Base-by-base conservation (phyloP, 1,139 yeast genomes). In the Suhomyces terraborum region DNA sequence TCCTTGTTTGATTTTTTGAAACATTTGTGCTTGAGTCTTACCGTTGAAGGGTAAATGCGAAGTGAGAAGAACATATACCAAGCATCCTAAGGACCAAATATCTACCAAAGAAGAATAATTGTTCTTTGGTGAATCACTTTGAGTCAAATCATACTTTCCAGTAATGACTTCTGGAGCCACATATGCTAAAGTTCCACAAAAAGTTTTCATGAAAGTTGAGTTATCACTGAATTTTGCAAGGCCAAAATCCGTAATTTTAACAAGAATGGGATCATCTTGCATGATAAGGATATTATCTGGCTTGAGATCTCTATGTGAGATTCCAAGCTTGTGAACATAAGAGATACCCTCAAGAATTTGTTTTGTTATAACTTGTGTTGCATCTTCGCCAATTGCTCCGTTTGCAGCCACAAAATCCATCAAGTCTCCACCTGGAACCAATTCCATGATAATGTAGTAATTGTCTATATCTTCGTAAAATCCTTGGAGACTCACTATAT, bases 11-110 rank as follows among this genome's bases (percentile, higher is more conserved):
- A 91, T 89, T 54, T 85, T 85, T 37, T 76, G 76, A 62, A 87
- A 88, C 59, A 93, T 70, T 49, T 85, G 87, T 19, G 87, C 91
- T 55, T 91, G 98, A 0, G 96, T 88, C 40, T 84, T 78, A 1
- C 97, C 97, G 58, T 91, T 88, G 58, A 93, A 93, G 2, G 98
- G 98, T 44, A 91, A 67, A 69, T 88, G 96, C 0, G 94, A 93
- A 0, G 98, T 91, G 40, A 93, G 65, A 28, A 91, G 79, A 8
- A 93, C 98, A 63, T 88, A 93, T 0, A 89, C 84, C 25, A 93
- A 67, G 61, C 98, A 93, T 0, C 98, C 78, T 28, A 73, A 58
- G 1, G 97, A 88, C 98, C 98, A 93, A 73, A 93, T 87, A 61
- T 93, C 98, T 5, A 91, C 98, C 45, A 87, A 73, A 32, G 86